Evolutionary conservation across 768 basidiomycete genomes (phyloP).

Genomic region (Mycena maculata): DNA sequence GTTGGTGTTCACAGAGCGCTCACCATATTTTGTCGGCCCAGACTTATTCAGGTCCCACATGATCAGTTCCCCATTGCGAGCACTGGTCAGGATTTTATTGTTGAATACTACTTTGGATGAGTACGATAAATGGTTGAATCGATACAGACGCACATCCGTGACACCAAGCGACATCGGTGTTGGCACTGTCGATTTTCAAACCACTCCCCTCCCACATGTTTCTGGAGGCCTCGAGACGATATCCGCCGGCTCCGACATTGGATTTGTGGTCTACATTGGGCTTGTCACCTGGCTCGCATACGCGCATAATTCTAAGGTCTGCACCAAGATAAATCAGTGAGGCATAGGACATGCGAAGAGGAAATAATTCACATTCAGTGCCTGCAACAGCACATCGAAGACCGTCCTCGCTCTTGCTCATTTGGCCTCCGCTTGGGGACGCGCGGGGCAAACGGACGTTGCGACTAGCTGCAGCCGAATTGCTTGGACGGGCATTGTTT

Average conservation of each 20-base stretch:
- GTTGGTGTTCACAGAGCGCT: constrained; percentile 31
- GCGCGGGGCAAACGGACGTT: constrained; percentile 72
- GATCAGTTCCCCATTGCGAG: constrained; percentile 83
- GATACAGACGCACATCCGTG: constrained; percentile 61
- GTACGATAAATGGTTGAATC: not conserved
- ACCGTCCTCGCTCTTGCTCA: constrained; percentile 77
- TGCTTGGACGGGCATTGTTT: constrained; percentile 37
- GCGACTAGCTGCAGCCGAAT: constrained; percentile 50
- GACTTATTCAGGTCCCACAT: constrained; percentile 84
- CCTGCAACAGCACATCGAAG: constrained; percentile 77
- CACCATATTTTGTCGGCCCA: constrained; percentile 78
- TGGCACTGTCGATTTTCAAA: constrained; percentile 81
- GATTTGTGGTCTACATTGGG: constrained; percentile 61
- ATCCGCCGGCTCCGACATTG: constrained; percentile 67
- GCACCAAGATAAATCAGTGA: constrained; percentile 23
- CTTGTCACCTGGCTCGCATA: constrained; percentile 60
- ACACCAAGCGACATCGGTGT: constrained; percentile 87
- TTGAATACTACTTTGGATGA: constrained; percentile 63
- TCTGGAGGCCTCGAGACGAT: constrained; percentile 76
- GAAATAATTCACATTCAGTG: constrained; percentile 72
- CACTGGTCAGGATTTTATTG: constrained; percentile 84
- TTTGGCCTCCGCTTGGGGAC: constrained; percentile 69
- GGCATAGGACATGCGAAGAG: not conserved
- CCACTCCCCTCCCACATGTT: constrained; percentile 86
- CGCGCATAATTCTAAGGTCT: constrained; percentile 71